These are phyloP conservation scores for Lepidium africanum DNA, from an alignment of 345 rosid species.

Conservation along the genomic window DNA sequence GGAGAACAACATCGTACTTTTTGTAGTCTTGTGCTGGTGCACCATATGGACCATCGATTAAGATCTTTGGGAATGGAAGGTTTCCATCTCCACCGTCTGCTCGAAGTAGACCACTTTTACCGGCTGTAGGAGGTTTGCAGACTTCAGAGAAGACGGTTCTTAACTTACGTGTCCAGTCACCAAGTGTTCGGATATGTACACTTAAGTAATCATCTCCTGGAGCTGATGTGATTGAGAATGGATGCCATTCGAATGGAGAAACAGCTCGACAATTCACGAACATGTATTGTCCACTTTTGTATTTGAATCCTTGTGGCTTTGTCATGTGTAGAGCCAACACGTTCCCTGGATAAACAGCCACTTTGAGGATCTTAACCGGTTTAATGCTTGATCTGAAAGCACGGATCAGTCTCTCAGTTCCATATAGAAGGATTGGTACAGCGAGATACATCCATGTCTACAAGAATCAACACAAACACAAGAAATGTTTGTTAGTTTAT, in stretches of 20 bases:
- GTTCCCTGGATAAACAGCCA: slow-evolving; percentile 80
- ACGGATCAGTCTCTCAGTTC: slow-evolving; percentile 56
- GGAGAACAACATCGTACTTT: slow-evolving; percentile 74
- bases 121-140: slow-evolving; percentile 53
- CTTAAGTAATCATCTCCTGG: slow-evolving; percentile 83
- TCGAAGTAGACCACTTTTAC: slow-evolving; percentile 58
- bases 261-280: slow-evolving; percentile 78
- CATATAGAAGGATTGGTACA: slow-evolving; percentile 59
- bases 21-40: slow-evolving; percentile 95
- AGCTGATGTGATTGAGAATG: slow-evolving; percentile 91
- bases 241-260: slow-evolving; percentile 92
- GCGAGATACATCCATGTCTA: slow-evolving; percentile 95
- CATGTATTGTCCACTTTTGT: slow-evolving; percentile 94
- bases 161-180: slow-evolving; percentile 88
- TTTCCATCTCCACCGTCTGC: slow-evolving; percentile 48
- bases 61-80: slow-evolving; percentile 59
- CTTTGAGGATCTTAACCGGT: slow-evolving; percentile 76
- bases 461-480: neutral
- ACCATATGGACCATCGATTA: slow-evolving; percentile 85
- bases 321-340: slow-evolving; percentile 78
- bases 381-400: slow-evolving; percentile 80
- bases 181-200: slow-evolving; percentile 77
- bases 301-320: slow-evolving; percentile 77
- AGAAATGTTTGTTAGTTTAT: neutral
- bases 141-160: slow-evolving; percentile 72